A percentile compares a stretch with the other conserved stretches of the same genome.
Conservation (phyloP, 2,329 filamentous ascomycete genomes). For the Sarocladium oryzae region DNA sequence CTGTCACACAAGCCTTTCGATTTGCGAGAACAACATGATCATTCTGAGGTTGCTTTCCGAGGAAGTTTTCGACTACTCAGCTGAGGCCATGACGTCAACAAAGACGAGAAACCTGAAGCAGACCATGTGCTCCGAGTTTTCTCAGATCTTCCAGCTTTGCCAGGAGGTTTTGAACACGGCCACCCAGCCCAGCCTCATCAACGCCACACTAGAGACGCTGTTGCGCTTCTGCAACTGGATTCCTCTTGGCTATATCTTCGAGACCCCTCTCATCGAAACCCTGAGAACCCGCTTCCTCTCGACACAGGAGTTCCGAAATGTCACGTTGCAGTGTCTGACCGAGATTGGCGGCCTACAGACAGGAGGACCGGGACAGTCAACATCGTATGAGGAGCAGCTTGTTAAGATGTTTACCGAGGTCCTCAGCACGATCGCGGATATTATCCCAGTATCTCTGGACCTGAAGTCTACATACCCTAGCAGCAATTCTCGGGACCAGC, state of each 20-base stretch:
- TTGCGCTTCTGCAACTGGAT: slow-evolving; percentile 99
- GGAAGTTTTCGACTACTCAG: slow-evolving; percentile 98
- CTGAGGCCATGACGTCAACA: slow-evolving; percentile 97
- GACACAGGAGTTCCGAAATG: slow-evolving; percentile 89
- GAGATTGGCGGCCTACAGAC: slow-evolving; percentile 94
- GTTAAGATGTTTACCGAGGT: slow-evolving; percentile 99
- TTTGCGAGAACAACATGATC: slow-evolving; percentile 99
- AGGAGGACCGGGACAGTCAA: slow-evolving; percentile 57
- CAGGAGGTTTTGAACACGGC: slow-evolving; percentile 90
- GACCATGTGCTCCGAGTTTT: slow-evolving; percentile 98
- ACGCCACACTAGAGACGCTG: slow-evolving; percentile 93
- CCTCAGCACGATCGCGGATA: slow-evolving; percentile 83
- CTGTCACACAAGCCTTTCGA: slow-evolving; percentile 89
- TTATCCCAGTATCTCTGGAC: slow-evolving; percentile 85
- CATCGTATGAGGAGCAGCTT: slow-evolving; percentile 88
- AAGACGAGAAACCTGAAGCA: slow-evolving; percentile 97
- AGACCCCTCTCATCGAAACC: slow-evolving; percentile 93
- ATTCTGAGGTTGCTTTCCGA: slow-evolving; percentile 93
- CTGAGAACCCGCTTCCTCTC: slow-evolving; percentile 88
- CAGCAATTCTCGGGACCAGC: slow-evolving; percentile 89
- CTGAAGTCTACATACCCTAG: slow-evolving; percentile 85
- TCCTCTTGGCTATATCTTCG: slow-evolving; percentile 95
- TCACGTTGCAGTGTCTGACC: slow-evolving; percentile 92
- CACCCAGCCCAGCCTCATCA: slow-evolving; percentile 80
- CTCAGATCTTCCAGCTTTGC: slow-evolving; percentile 95